Base-by-base conservation (phyloP, 1,284 basidiomycete species). In the Cystobasidium sp. region DNA sequence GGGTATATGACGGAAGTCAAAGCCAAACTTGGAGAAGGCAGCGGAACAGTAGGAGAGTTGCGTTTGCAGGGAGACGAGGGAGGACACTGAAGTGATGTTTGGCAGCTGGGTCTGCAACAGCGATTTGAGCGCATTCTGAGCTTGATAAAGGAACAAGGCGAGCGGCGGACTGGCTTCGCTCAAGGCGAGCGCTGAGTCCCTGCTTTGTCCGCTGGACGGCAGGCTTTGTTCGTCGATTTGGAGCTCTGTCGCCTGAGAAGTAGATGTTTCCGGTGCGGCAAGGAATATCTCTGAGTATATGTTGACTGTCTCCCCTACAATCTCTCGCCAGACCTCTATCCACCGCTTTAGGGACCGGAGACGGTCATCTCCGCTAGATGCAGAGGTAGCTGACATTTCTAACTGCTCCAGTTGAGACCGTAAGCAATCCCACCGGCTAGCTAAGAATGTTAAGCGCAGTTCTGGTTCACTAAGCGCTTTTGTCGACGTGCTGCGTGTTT, bases 271-370 rank as follows among this genome's bases (percentile, higher is more conserved):
- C 43, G 12, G 68, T 73, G 46, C 52, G 83, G 92, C 90, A 64
- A 94, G 87, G 83, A 98, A 97, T 76, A 97, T 93, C 51, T 93
- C 89, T 1, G 89, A 87, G 79, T 90, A 97, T 82, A 97, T 94
- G 18, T 90, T 90, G 77, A 96, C 87, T 78, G 95, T 89, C 81
- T 98, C 94, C 82, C 94, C 91, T 31, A 94, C 90, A 68, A 92
- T 89, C 83, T 97, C 94, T 62, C 94, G 86, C 90, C 94, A 97
- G 8, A 90, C 83, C 80, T 97, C 95, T 78, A 96, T 88, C 83
- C 94, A 95, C 79, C 88, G 88, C 79, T 92, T 90, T 73, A 95
- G 85, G 82, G 90, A 94, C 53, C 90, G 84, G 39, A 90, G 87
- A 24, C 91, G 85, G 76, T 93, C 91, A 87, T 69, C 81, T 80